A percentile compares a stretch with the other conserved stretches of the same genome.
Evolutionary conservation across 2,329 filamentous ascomycete genomes (phyloP).

Genomic region (Chrysosphaeria jannelii): DNA sequence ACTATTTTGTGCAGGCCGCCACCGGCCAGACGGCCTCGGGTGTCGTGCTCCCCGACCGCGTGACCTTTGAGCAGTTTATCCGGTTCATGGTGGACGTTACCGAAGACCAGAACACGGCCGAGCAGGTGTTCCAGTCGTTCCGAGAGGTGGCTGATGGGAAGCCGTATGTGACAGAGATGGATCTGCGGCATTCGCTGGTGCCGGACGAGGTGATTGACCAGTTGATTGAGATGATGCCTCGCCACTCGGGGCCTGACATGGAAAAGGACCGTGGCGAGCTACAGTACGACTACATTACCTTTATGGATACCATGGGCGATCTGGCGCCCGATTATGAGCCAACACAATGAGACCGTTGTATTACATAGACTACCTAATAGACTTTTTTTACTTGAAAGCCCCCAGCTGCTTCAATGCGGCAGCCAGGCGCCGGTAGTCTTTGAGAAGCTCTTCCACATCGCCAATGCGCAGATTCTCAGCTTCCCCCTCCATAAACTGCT

Average conservation of each 20-base stretch:
- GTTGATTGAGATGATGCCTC: constrained; percentile 60
- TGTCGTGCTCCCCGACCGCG: constrained; percentile 26
- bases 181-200: constrained; percentile 77
- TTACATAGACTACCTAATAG: too few relatives aligned
- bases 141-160: constrained; percentile 93
- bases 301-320: constrained; percentile 57
- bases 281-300: constrained; percentile 88
- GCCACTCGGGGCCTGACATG: constrained; percentile 56
- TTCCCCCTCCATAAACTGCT: constrained; percentile 44
- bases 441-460: constrained; percentile 41
- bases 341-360: too few relatives aligned
- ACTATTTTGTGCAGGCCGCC: constrained; percentile 73
- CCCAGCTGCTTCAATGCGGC: constrained; percentile 29
- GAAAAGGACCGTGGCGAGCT: constrained; percentile 55
- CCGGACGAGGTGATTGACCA: constrained; percentile 94
- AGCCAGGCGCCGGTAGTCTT: constrained; percentile 46
- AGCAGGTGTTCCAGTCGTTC: constrained; percentile 96
- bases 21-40: constrained; percentile 8
- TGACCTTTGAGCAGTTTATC: constrained; percentile 97
- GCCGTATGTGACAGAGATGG: constrained; percentile 94
- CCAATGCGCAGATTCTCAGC: constrained; percentile 38
- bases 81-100: constrained; percentile 98
- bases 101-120: constrained; percentile 93
- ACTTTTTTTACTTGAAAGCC: constrained; percentile 26
- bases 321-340: too few relatives aligned